Base-by-base conservation (phyloP, 306 rosid species). In the Benincasa hispida region DNA sequence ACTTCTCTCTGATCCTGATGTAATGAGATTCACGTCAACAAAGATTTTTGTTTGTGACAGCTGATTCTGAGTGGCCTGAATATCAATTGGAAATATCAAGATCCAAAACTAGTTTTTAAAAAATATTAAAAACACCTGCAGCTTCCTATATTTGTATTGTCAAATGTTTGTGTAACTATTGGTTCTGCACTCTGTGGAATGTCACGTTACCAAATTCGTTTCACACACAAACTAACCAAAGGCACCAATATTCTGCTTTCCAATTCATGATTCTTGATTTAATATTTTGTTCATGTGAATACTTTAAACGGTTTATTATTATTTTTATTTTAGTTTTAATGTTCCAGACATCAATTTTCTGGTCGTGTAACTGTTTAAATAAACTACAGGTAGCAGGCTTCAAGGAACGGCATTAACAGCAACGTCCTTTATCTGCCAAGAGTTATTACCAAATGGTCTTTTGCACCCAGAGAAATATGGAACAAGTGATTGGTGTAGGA, bases 401-500 rank as follows among this genome's bases (percentile, higher is more conserved):
- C 70, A 57, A 50, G 79, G 79, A 77, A 59, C 56, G 3, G 15
- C 53, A 34, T 56, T 75, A 25, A 41, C 78, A 10, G 73, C 61
- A 62, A 77, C 80, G 0, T 77, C 80, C 34, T 77, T 77, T 50
- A 48, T 50, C 70, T 77, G 80, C 61, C 80, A 77, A 63, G 80
- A 63, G 30, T 32, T 77, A 47, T 55, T 77, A 51, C 74, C 74
- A 11, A 63, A 50, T 77, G 74, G 74, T 34, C 62, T 77, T 21
- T 50, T 63, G 42, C 62, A 61, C 50, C 60, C 80, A 21, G 74
- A 63, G 48, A 63, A 63, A 39, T 77, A 45, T 63, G 50, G 32
- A 77, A 12, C 80, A 34, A 28, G 56, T 51, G 80, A 77, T 19
- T 77, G 80, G 80, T 48, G 74, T 13, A 61, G 80, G 34, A 30